A percentile compares a stretch with the other conserved stretches of the same genome.
Evolutionary conservation across 2,329 filamentous ascomycete genomes (phyloP).

Genomic region (Pseudogymnoascus sp.): DNA sequence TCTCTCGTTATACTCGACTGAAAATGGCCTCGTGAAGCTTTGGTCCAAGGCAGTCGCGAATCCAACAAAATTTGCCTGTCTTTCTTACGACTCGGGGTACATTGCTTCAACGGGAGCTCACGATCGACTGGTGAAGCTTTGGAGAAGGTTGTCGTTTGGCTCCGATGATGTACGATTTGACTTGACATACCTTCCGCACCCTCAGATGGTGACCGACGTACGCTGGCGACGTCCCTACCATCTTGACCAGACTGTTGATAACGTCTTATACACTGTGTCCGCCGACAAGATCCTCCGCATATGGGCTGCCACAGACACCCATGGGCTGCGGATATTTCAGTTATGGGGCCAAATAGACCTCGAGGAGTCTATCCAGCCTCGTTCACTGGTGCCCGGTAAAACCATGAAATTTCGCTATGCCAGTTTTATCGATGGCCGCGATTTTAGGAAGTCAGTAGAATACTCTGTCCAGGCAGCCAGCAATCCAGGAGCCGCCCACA

Average conservation of each 20-base stretch:
- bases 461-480: slow-evolving; percentile 57
- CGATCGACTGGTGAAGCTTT: slow-evolving; percentile 85
- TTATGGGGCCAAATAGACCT: slow-evolving; percentile 80
- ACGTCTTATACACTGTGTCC: slow-evolving; percentile 86
- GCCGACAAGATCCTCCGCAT: slow-evolving; percentile 73
- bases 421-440: slow-evolving; percentile 75
- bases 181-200: slow-evolving; percentile 83
- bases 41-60: slow-evolving; percentile 74
- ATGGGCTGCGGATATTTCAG: slow-evolving; percentile 64
- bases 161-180: slow-evolving; percentile 81
- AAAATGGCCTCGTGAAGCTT: slow-evolving; percentile 45
- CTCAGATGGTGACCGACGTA: slow-evolving; percentile 68
- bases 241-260: slow-evolving; percentile 70
- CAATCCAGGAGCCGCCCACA: slow-evolving; percentile 47
- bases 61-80: slow-evolving; percentile 63
- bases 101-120: slow-evolving; percentile 74
- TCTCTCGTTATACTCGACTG: slow-evolving; percentile 61
- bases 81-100: slow-evolving; percentile 82
- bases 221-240: slow-evolving; percentile 80
- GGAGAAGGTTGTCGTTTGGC: slow-evolving; percentile 81
- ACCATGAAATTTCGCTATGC: slow-evolving; percentile 51
- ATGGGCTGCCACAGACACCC: slow-evolving; percentile 72
- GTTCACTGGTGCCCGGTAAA: slow-evolving; percentile 16
- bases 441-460: slow-evolving; percentile 73
- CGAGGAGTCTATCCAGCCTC: slow-evolving; percentile 55